Base-by-base conservation (phyloP, 495 filamentous ascomycete genomes). In the Neurospora africana region DNA sequence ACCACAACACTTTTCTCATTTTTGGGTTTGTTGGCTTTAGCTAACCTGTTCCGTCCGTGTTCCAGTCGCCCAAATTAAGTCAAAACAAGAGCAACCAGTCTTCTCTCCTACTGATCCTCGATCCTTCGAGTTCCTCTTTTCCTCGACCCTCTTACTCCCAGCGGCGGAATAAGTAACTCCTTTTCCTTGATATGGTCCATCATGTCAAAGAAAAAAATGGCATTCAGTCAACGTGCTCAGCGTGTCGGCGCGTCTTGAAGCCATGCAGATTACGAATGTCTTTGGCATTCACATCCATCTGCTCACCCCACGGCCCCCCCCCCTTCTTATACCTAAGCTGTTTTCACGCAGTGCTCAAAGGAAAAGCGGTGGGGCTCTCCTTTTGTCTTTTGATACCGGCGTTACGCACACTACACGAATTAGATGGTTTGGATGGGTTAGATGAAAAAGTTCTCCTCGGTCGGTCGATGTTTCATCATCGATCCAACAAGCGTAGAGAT, bases 31-130 rank as follows among this genome's bases (percentile, higher is more conserved):
- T 4, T 8, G 33, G 13, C n/a, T 21, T 53, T 70, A 41, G 21
- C 74, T 79, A 58, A 75, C 70, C 27, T 30, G 41, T 61, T 53
- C 23, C 15, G 13, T 41, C 19, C 15, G 10, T 69, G 19, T 69
- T 68, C 0, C 38, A 84, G 82, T 78, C 39, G 75, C 72, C 40
- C 78, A 81, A 30, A 74, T 86, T 21, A 79, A 78, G 43, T 76
- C 76, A 4, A 83, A 82, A 44, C 81, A 82, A 47, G 77, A 82
- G n/a, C 77, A 83, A 37, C 78, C 83, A 11, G 79, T 79, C 35
- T 93, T 92, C 72, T 89, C 91, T 68, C 87, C 87, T 0, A 83
- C 83, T 3, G 86, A 93, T 75, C 90, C 89, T 5, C 86, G 89
- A 65, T 91, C 89, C 15, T 83, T 91, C 13, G 91, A 92, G 80